These are phyloP conservation scores for Herpetomonas tarakana DNA, from an alignment of 208 protist species.

Conservation along the genomic window DNA sequence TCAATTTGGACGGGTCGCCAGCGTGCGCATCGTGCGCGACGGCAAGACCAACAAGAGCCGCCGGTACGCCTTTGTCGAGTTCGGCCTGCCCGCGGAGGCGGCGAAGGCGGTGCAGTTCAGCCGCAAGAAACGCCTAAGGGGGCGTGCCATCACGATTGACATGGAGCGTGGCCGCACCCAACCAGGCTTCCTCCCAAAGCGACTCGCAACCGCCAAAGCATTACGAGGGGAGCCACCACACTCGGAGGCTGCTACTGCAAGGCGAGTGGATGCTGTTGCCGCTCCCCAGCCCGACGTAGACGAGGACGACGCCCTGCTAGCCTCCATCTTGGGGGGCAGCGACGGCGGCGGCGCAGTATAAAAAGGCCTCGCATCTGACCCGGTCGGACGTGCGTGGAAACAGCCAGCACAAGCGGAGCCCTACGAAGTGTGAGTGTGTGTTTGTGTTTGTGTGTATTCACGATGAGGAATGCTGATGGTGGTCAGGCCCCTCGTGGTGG, in stretches of 20 bases:
- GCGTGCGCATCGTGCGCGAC: conserved; percentile 60
- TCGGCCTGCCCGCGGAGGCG: conserved; percentile 63
- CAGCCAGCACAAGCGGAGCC: too few species aligned
- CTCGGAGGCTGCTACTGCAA: not conserved
- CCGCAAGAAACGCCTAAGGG: conserved; percentile 60
- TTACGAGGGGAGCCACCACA: not conserved
- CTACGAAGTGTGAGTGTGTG: too few species aligned
- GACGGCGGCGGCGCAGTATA: too few species aligned
- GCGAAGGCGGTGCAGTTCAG: conserved; percentile 46
- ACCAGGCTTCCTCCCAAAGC: conserved; percentile 55
- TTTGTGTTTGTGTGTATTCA: too few species aligned
- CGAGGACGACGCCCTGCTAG: not conserved
- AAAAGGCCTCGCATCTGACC: too few species aligned
- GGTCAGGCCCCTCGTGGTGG: too few species aligned
- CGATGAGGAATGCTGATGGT: too few species aligned
- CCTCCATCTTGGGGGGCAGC: not conserved
- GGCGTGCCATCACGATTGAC: conserved; percentile 58
- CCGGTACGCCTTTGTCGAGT: conserved; percentile 85
- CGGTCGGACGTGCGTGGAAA: too few species aligned
- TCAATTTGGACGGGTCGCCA: conserved; percentile 78
- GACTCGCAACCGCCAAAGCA: conserved; percentile 30
- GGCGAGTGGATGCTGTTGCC: too few species aligned
- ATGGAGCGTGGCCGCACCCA: conserved; percentile 67
- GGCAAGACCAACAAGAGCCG: conserved; percentile 53
- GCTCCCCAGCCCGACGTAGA: too few species aligned